Conservation (phyloP, 2,329 filamentous ascomycete genomes). For the Xylaria sp. region DNA sequence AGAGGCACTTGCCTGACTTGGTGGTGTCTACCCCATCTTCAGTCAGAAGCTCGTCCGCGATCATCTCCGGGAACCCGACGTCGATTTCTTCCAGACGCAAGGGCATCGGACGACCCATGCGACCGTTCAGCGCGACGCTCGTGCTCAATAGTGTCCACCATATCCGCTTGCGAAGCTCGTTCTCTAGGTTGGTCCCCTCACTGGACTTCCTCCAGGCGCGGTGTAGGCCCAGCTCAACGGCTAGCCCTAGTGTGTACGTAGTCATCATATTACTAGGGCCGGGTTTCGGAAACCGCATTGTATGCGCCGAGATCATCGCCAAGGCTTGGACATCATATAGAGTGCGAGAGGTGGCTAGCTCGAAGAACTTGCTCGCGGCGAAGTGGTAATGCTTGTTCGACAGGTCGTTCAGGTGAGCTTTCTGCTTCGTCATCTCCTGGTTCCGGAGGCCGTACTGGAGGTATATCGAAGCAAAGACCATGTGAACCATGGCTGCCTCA, state of each 20-base stretch:
- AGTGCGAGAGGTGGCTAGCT: slow-evolving; percentile 63
- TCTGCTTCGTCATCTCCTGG: slow-evolving; percentile 55
- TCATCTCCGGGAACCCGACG: slow-evolving; percentile 71
- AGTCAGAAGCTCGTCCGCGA: slow-evolving; percentile 71
- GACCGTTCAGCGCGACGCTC: slow-evolving; percentile 70
- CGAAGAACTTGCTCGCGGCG: slow-evolving; percentile 67
- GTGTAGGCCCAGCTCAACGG: slow-evolving; percentile 76
- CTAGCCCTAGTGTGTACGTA: slow-evolving; percentile 66
- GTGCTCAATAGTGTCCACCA: slow-evolving; percentile 76
- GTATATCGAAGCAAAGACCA: slow-evolving; percentile 77
- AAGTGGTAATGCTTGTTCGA: slow-evolving; percentile 82
- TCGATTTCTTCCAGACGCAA: slow-evolving; percentile 77
- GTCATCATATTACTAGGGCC: slow-evolving; percentile 72
- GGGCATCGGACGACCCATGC: slow-evolving; percentile 76
- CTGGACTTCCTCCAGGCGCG: slow-evolving; percentile 61
- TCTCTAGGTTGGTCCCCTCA: slow-evolving; percentile 59
- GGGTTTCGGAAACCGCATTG: slow-evolving; percentile 78
- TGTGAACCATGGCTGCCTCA: slow-evolving; percentile 73
- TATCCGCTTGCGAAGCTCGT: slow-evolving; percentile 75
- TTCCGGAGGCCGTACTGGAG: slow-evolving; percentile 78
- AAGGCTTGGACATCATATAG: slow-evolving; percentile 73
- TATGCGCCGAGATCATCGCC: slow-evolving; percentile 70
- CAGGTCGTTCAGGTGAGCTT: slow-evolving; percentile 60
- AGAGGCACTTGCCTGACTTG: slow-evolving; percentile 63
- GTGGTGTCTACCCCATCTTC: slow-evolving; percentile 64